Conservation (phyloP, 768 basidiomycete genomes). For the Vishniacozyma victoriae region DNA sequence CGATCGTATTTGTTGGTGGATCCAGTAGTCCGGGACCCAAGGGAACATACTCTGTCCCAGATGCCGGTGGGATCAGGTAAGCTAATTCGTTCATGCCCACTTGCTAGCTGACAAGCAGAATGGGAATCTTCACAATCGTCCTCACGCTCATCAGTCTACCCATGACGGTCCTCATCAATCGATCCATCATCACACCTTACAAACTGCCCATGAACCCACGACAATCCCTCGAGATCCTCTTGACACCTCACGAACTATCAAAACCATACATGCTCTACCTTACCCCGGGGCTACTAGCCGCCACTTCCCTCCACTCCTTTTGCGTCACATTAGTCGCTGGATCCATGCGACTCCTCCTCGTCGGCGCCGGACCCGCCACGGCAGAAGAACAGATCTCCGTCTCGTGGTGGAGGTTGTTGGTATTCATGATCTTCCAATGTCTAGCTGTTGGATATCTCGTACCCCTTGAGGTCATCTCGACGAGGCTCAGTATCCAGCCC, state of each 20-base stretch:
- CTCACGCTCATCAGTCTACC: conserved; percentile 43
- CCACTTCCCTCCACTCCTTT: conserved; percentile 37
- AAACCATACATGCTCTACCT: conserved; percentile 42
- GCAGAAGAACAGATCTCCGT: conserved; percentile 21
- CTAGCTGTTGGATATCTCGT: conserved; percentile 40
- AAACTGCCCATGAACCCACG: conserved; percentile 34
- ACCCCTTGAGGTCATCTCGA: conserved; percentile 44
- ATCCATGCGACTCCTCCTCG: conserved; percentile 26
- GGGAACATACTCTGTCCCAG: conserved; percentile 43
- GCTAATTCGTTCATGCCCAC: neutral
- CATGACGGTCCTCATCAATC: conserved; percentile 46
- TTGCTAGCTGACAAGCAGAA: conserved; percentile 16
- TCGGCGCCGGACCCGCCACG: conserved; percentile 17
- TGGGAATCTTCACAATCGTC: conserved; percentile 45
- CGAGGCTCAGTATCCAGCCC: conserved; percentile 41
- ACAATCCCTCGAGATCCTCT: conserved; percentile 36
- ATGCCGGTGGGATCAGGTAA: conserved; percentile 42
- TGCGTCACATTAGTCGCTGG: conserved; percentile 43
- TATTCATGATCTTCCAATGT: conserved; percentile 44
- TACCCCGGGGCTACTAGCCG: conserved; percentile 42
- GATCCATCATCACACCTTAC: conserved; percentile 47
- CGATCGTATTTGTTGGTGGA: conserved; percentile 46
- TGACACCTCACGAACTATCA: conserved; percentile 40
- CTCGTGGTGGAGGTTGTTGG: conserved; percentile 27
- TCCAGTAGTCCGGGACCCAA: conserved; percentile 40